phyloP scores from a whole-genome alignment of 164 flowering plant species.

The Chimonanthus praecox region DNA sequence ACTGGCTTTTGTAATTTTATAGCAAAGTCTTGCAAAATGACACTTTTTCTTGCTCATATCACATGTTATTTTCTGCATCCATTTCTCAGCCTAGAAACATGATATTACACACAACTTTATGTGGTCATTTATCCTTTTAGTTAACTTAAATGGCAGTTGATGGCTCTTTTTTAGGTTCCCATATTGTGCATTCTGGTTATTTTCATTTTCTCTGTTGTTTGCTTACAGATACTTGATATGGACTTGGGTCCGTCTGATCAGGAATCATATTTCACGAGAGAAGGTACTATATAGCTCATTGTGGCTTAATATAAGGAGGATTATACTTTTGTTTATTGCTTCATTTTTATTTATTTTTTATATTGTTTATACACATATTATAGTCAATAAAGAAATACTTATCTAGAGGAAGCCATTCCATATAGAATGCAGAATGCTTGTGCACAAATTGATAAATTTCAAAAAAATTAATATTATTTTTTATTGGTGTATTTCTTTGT shows the following conservation, averaged over 20 bases:
- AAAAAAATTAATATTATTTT: no score
- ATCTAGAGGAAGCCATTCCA: background rate
- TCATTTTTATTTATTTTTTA: background rate
- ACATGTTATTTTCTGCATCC: background rate
- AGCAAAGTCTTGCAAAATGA: background rate
- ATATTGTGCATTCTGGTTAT: slow-evolving; percentile 7
- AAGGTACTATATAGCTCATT: slow-evolving; percentile 40
- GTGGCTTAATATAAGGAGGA: background rate
- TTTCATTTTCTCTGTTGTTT: slow-evolving; percentile 8
- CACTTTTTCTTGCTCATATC: background rate
- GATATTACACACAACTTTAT: background rate
- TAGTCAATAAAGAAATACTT: background rate
- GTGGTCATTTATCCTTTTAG: background rate
- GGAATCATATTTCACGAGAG: slow-evolving; percentile 35
- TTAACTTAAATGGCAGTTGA: background rate
- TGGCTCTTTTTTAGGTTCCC: slow-evolving; percentile 2
- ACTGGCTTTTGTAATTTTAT: background rate
- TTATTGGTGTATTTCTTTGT: no score
- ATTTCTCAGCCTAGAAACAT: background rate
- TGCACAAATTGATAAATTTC: background rate
- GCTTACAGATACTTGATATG: slow-evolving; percentile 79
- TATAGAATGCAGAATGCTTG: background rate
- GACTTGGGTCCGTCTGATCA: slow-evolving; percentile 63
- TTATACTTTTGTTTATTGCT: background rate
- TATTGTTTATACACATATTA: background rate